Conservation (phyloP, 495 filamentous ascomycete species). For the Podospora didyma region DNA sequence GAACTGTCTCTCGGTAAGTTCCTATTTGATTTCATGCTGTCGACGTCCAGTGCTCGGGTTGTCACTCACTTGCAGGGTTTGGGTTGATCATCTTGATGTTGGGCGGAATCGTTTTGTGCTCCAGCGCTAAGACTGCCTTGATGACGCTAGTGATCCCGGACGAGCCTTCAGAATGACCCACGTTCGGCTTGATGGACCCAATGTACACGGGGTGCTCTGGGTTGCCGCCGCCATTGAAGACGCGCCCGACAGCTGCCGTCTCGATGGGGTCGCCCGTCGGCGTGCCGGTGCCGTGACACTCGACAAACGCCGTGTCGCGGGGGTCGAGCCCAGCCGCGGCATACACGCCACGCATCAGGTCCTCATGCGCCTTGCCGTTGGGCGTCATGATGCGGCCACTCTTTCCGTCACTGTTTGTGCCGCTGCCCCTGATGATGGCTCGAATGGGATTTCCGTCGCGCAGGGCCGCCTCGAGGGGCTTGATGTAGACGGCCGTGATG, state of each 20-base stretch:
- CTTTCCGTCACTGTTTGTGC: constrained; percentile 47
- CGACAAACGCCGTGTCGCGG: background rate
- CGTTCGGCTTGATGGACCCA: constrained; percentile 31
- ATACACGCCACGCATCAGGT: constrained; percentile 43
- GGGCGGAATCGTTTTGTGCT: constrained; percentile 37
- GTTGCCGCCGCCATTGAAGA: background rate
- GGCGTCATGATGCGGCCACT: constrained; percentile 49
- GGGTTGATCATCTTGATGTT: constrained; percentile 26
- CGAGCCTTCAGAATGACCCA: background rate
- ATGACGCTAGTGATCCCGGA: background rate
- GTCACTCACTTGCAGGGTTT: too few species aligned
- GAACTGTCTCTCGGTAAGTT: too few species aligned
- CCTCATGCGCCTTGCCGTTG: constrained; percentile 39
- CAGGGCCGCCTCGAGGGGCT: constrained; percentile 46
- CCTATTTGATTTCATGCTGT: too few species aligned
- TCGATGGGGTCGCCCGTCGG: background rate
- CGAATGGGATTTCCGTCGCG: constrained; percentile 45
- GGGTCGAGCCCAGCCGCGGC: background rate
- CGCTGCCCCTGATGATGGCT: constrained; percentile 49
- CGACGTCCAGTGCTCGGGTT: too few species aligned
- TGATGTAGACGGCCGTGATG: constrained; percentile 33
- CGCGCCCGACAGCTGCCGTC: background rate
- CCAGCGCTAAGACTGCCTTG: background rate
- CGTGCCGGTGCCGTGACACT: background rate
- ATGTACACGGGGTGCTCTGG: background rate